Percentiles rank a stretch among this genome's conserved stretches.
phyloP scores from a whole-genome alignment of 2,329 filamentous ascomycete genomes.

The Penicillium sp. region DNA sequence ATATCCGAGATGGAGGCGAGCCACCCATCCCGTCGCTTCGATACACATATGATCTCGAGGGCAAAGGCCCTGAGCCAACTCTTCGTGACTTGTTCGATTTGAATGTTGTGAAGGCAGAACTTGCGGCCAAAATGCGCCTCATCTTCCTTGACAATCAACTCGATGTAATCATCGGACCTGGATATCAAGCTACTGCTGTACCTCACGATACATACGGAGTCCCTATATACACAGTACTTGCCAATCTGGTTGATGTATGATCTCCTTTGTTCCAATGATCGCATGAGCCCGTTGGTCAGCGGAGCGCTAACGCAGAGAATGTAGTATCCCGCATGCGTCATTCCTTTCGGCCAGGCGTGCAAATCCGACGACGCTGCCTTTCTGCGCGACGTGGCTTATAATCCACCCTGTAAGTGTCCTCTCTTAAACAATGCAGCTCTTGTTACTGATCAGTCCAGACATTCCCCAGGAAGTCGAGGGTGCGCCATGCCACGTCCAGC shows the following conservation, averaged over 20 bases:
- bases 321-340: conserved; percentile 25
- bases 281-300: neutral
- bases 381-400: conserved; percentile 21
- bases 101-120: conserved; percentile 16
- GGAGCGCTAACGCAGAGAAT: neutral
- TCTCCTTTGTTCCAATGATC: too few relatives aligned
- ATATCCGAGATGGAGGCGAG: conserved; percentile 22
- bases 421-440: neutral
- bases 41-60: conserved; percentile 12
- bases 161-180: conserved; percentile 25
- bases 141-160: conserved; percentile 21
- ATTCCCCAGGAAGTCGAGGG: conserved; percentile 20
- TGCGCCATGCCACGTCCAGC: conserved; percentile 27
- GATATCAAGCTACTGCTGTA: conserved; percentile 26
- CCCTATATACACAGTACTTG: conserved; percentile 24
- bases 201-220: conserved; percentile 25
- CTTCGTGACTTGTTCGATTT: conserved; percentile 22
- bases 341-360: conserved; percentile 23
- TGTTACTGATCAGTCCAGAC: conserved; percentile 9
- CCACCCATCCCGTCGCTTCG: conserved; percentile 22
- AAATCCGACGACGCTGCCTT: conserved; percentile 19
- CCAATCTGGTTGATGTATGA: conserved; percentile 28
- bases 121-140: conserved; percentile 15
- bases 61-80: conserved; percentile 12
- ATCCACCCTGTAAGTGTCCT: conserved; percentile 21